These are phyloP conservation scores for Avena insularis DNA, from an alignment of 176 grass and related monocot genomes.

Conservation along the genomic window DNA sequence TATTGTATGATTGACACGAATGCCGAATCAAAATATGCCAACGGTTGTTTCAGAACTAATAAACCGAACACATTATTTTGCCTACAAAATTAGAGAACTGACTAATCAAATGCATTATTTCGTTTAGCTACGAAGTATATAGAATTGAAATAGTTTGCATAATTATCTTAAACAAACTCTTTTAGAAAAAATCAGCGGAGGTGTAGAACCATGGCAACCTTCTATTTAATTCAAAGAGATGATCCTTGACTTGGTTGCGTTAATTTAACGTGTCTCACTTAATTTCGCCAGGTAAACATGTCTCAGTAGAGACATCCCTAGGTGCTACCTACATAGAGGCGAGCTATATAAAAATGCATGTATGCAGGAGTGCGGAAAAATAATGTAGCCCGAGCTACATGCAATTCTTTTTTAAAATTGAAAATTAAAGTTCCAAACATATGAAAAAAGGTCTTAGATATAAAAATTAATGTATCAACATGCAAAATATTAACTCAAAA, in stretches of 20 bases:
- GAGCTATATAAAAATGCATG: too few species aligned
- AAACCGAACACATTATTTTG: background rate
- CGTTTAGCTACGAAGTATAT: background rate
- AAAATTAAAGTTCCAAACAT: too few species aligned
- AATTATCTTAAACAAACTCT: background rate
- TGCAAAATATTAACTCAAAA: too few species aligned
- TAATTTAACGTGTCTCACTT: background rate
- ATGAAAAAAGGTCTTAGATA: too few species aligned
- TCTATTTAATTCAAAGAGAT: constrained; percentile 10
- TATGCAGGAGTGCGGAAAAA: too few species aligned
- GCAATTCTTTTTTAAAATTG: too few species aligned
- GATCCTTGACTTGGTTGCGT: constrained; percentile 3
- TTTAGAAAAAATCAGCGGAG: background rate
- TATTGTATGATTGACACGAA: background rate
- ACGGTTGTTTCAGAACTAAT: background rate
- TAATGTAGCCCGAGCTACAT: too few species aligned
- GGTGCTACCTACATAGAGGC: constrained; percentile 1
- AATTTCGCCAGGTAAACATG: constrained; percentile 1
- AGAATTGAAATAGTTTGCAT: background rate
- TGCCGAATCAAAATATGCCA: background rate
- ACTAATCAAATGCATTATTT: constrained; percentile 1
- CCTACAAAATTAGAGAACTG: background rate
- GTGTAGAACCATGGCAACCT: background rate
- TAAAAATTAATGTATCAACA: too few species aligned
- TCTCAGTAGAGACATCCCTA: constrained; percentile 25